Base-by-base conservation (phyloP, 2,329 filamentous ascomycete genomes). In the Fusarium longipes region DNA sequence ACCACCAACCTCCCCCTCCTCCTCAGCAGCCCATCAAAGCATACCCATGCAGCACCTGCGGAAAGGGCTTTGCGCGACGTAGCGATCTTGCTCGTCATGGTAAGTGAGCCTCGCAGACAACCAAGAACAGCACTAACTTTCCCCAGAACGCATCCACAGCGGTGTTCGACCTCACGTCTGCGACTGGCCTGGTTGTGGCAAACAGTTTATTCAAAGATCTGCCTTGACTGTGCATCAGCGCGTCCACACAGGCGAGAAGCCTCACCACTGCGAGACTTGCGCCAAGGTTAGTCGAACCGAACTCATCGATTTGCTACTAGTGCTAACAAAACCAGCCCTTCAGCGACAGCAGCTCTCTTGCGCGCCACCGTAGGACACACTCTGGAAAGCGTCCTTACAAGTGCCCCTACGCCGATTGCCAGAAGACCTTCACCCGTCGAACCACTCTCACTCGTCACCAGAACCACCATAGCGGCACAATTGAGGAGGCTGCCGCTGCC, bases 221-320 rank as follows among this genome's bases (percentile, higher is more conserved):
- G 96, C 96, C 22, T 82, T 99, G 77, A 99, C 96, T 1, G 96
- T 99, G 9, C 96, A 98, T 79, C 90, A 92, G 75, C 91, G 96
- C 72, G 94, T 97, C 20, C 96, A 99, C 79, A 98, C 96, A 3
- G 96, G 96, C 68, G 96, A 98, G 82, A 99, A 99, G 81, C 96
- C 96, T 49, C 96, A 99, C 75, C 95, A 96, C 89, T 99, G 96
- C 77, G 96, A 97, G 80, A 89, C 92, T 66, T 98, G 96, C 78
- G 93, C 93, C 78, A 98, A 98, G 90, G 94, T 97, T 84, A 74
- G 86, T 73, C 36, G 9, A 14, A 33, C 7, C 4, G 25, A 25
- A 4, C 2, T 4, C 20, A 22, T 10, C 2, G 10, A 11, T 27
- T 8, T 20, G 8, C 15, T 22, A 17, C 24, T 14, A 24, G 25